Evolutionary conservation across 2,329 filamentous ascomycete species (phyloP).

Genomic region (Colletotrichum euphorbiae): DNA sequence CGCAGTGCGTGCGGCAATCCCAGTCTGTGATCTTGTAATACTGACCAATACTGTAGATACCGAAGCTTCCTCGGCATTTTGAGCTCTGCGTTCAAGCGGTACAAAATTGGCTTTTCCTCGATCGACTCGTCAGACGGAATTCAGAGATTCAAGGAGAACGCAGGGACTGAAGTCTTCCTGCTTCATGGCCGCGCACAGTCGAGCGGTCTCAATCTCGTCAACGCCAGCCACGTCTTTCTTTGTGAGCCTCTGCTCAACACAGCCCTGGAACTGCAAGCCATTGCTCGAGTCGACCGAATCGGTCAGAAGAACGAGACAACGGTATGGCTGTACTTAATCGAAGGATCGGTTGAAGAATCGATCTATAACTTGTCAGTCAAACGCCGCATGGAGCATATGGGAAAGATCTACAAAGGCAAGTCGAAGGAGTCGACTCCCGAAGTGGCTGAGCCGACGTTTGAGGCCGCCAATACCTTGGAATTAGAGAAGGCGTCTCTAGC

Average conservation of each 20-base stretch:
- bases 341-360: constrained; percentile 89
- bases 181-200: constrained; percentile 90
- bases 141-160: constrained; percentile 80
- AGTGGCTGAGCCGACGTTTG: constrained; percentile 72
- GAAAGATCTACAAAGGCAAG: constrained; percentile 55
- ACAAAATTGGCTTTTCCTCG: constrained; percentile 78
- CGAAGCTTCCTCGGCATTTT: constrained; percentile 83
- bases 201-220: constrained; percentile 89
- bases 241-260: constrained; percentile 96
- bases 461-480: constrained; percentile 87
- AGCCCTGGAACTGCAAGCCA: constrained; percentile 92
- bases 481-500: constrained; percentile 78
- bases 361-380: constrained; percentile 89
- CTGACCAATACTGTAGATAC: constrained; percentile 58
- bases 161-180: constrained; percentile 82
- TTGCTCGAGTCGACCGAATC: constrained; percentile 94
- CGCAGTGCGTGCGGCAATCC: constrained; percentile 64
- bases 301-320: constrained; percentile 89
- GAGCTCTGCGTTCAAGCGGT: constrained; percentile 73
- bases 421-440: constrained; percentile 56
- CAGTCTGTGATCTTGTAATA: not conserved
- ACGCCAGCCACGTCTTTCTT: constrained; percentile 93
- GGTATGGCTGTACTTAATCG: constrained; percentile 95
- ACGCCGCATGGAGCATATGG: constrained; percentile 82
- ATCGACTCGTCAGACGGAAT: constrained; percentile 79